Evolutionary conservation across 257 asterid genomes (phyloP).

Genomic region (Penstemon eatonii): DNA sequence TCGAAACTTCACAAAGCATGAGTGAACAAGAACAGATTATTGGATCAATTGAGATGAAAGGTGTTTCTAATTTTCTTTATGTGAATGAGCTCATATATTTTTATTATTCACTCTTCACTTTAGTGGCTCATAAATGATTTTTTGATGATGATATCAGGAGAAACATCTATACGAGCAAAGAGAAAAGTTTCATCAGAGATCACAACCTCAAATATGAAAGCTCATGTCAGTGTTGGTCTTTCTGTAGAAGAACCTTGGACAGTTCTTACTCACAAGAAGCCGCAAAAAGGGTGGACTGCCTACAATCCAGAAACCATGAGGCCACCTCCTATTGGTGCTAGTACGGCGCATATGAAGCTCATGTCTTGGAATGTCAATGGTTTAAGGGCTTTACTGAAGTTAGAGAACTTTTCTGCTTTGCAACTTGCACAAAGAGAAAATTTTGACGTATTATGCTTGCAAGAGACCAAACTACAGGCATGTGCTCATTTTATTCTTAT

Average conservation of each 20-base stretch:
- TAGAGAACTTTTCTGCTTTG: slow-evolving; percentile 57
- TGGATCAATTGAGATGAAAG: slow-evolving; percentile 45
- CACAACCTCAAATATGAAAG: slow-evolving; percentile 35
- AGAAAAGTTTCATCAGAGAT: slow-evolving; percentile 42
- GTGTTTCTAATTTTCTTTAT: slow-evolving; percentile 35
- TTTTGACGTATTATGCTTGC: slow-evolving; percentile 88
- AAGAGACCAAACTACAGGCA: slow-evolving; percentile 96
- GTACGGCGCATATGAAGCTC: slow-evolving; percentile 61
- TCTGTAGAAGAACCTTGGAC: slow-evolving; percentile 81
- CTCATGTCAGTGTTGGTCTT: slow-evolving; percentile 34
- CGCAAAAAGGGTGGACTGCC: slow-evolving; percentile 78
- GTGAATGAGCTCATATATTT: background rate
- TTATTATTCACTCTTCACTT: slow-evolving; percentile 10
- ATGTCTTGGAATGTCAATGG: slow-evolving; percentile 99
- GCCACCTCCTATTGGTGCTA: slow-evolving; percentile 60
- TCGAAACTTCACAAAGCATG: slow-evolving; percentile 22
- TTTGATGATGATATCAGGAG: slow-evolving; percentile 34
- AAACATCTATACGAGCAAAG: slow-evolving; percentile 41
- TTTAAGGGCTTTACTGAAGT: slow-evolving; percentile 78
- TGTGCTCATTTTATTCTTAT: slow-evolving; percentile 25
- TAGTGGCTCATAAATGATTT: slow-evolving; percentile 12
- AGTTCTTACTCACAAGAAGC: slow-evolving; percentile 86
- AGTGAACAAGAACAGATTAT: slow-evolving; percentile 43
- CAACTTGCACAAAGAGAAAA: slow-evolving; percentile 81
- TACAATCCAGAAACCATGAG: slow-evolving; percentile 92